These are phyloP conservation scores for Cladosporium sp. DNA, from an alignment of 2,329 filamentous ascomycete genomes.

Conservation along the genomic window DNA sequence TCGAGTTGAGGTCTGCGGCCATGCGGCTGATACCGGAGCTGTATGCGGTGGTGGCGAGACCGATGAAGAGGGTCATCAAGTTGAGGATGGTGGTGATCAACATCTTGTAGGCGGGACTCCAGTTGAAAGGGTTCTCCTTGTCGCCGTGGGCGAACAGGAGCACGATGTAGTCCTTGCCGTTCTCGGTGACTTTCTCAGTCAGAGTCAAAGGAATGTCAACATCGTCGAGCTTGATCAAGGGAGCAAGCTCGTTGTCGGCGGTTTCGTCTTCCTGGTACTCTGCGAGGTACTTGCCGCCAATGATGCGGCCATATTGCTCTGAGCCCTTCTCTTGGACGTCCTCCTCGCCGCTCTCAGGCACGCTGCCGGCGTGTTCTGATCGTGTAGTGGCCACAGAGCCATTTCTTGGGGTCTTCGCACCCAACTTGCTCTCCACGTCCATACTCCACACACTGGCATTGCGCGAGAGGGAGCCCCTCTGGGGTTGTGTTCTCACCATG, in stretches of 20 bases:
- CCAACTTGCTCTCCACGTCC: constrained; percentile 9
- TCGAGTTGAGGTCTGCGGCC: constrained; percentile 42
- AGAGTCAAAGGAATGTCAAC: constrained; percentile 48
- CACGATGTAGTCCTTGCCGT: constrained; percentile 44
- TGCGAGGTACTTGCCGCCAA: constrained; percentile 37
- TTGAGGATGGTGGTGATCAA: constrained; percentile 47
- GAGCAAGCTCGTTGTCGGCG: constrained; percentile 33
- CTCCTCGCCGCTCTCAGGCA: constrained; percentile 22
- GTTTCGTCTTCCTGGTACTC: constrained; percentile 30
- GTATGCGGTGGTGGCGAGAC: constrained; percentile 52
- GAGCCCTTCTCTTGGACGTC: constrained; percentile 16
- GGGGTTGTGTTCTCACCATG: constrained; percentile 6
- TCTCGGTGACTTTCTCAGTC: constrained; percentile 39
- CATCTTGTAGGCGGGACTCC: constrained; percentile 39
- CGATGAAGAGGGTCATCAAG: constrained; percentile 52
- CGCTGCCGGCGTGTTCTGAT: constrained; percentile 3
- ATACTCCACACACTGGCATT: constrained; percentile 6
- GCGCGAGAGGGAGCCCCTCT: constrained; percentile 5
- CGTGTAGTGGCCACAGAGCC: constrained; percentile 7
- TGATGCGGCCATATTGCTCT: constrained; percentile 32
- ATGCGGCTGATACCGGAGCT: constrained; percentile 47
- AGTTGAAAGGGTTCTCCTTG: constrained; percentile 51
- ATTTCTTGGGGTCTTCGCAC: constrained; percentile 1
- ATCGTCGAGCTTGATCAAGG: constrained; percentile 39
- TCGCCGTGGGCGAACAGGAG: constrained; percentile 46